phyloP scores from a whole-genome alignment of 495 filamentous ascomycete species.

The Annulohypoxylon moriforme region DNA sequence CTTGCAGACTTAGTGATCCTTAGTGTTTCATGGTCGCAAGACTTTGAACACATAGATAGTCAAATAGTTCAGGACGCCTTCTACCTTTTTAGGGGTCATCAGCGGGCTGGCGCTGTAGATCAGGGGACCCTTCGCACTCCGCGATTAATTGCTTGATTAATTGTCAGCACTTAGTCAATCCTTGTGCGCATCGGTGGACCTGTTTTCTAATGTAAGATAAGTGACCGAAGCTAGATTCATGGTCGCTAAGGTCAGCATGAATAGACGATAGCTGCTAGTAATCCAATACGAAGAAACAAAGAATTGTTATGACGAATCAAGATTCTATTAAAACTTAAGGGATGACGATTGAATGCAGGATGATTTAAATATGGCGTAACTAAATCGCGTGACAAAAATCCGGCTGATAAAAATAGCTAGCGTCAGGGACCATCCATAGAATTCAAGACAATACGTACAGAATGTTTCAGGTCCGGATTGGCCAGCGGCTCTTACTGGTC shows the following conservation, averaged over 20 bases:
- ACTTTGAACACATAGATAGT: not conserved
- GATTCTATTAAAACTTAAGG: not conserved
- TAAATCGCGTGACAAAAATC: constrained; percentile 21
- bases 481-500: constrained; percentile 6
- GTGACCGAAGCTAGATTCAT: constrained; percentile 24
- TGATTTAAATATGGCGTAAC: constrained; percentile 19
- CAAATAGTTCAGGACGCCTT: not conserved
- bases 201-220: constrained; percentile 12
- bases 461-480: constrained; percentile 2
- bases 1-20: not conserved
- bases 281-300: not conserved
- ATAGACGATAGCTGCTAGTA: not conserved
- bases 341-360: constrained; percentile 12
- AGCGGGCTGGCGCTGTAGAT: constrained; percentile 12
- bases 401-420: constrained; percentile 25
- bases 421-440: constrained; percentile 22
- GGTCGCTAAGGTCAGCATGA: not conserved
- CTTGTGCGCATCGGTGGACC: constrained; percentile 36
- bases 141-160: constrained; percentile 31
- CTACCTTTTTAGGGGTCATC: not conserved
- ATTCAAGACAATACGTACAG: constrained; percentile 2
- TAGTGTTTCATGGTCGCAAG: not conserved
- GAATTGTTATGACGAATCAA: constrained; percentile 7
- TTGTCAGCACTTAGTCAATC: constrained; percentile 32
- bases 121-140: constrained; percentile 14